Evolutionary conservation across 768 basidiomycete species (phyloP), one percentile per base, ranked within the genome.

Genomic region (Russula ochroleuca): DNA sequence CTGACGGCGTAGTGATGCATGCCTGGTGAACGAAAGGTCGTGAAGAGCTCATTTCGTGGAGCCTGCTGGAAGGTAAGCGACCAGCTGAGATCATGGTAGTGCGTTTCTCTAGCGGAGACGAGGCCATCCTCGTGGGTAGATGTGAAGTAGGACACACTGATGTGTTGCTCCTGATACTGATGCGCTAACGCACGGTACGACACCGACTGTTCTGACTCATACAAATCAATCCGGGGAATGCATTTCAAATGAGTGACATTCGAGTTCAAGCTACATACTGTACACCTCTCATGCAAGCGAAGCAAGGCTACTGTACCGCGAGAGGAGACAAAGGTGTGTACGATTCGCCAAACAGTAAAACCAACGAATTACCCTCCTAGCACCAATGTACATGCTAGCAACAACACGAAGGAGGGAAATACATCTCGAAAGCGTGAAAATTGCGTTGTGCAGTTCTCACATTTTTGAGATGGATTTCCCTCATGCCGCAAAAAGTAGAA

Each of bases 21-120:
- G 65, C 67, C 67, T 68, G 65, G 38, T 68, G 67, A 25, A 68
- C 52, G 51, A 66, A 68, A 13, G 64, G 64, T 47, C 65, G 49
- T 8, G 64, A 66, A 13, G 50, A 43, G 38, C 57, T 45, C 35
- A 48, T 28, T 54, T 58, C 43, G 33, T 45, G 43, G 35, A 67
- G 53, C 41, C 28, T 66, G 28, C 57, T 47, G 21, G 63, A 69
- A 6, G 66, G 60, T n/a, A 65, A 53, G 40, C 21, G n/a, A 11
- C 68, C 68, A 28, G 52, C 37, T 43, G 68, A 68, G 23, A 68
- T 58, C 59, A 59, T 65, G 21, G 48, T 56, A 7, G 33, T 64
- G 14, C 67, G 61, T 37, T 57, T 61, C 43, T 69, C 65, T 11
- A 62, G 62, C n/a, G 33, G 33, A 6, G 54, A 51, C n/a, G 63